These are phyloP conservation scores for Penicillium turbatum DNA, from an alignment of 495 filamentous ascomycete species.

Conservation along the genomic window DNA sequence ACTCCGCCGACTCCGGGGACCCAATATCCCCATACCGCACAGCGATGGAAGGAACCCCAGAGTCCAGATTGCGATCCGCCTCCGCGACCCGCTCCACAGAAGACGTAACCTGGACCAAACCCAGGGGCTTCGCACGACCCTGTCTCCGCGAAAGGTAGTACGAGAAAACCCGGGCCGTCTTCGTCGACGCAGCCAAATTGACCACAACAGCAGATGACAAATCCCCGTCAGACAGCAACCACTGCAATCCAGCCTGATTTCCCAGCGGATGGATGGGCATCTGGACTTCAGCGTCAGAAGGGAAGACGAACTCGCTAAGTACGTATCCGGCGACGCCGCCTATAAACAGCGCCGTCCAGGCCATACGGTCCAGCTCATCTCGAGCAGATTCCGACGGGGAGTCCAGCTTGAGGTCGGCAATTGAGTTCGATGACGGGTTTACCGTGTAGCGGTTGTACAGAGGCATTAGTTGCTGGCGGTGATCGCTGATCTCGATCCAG, in stretches of 20 bases:
- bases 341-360: slow-evolving; percentile 42
- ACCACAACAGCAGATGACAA: slow-evolving; percentile 38
- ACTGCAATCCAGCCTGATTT: slow-evolving; percentile 17
- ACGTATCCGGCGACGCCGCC: slow-evolving; percentile 43
- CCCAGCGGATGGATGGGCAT: slow-evolving; percentile 37
- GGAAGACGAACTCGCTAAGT: slow-evolving; percentile 46
- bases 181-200: slow-evolving; percentile 44
- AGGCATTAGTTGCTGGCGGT: slow-evolving; percentile 41
- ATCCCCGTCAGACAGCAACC: slow-evolving; percentile 44
- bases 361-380: slow-evolving; percentile 19
- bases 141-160: slow-evolving; percentile 21
- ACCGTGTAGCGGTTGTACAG: slow-evolving; percentile 51
- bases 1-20: slow-evolving; percentile 9
- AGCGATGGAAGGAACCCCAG: slow-evolving; percentile 15
- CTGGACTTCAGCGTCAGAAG: slow-evolving; percentile 12
- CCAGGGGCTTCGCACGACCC: slow-evolving; percentile 15
- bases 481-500: slow-evolving; percentile 39
- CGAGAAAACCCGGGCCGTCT: slow-evolving; percentile 45
- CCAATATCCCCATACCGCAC: slow-evolving; percentile 22
- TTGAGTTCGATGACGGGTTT: slow-evolving; percentile 12
- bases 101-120: slow-evolving; percentile 28
- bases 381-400: not conserved
- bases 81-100: slow-evolving; percentile 18
- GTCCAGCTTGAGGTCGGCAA: not conserved
- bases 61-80: slow-evolving; percentile 22